Base-by-base conservation (phyloP, 176 grass and related monocot genomes). In the Alloteropsis semialata region DNA sequence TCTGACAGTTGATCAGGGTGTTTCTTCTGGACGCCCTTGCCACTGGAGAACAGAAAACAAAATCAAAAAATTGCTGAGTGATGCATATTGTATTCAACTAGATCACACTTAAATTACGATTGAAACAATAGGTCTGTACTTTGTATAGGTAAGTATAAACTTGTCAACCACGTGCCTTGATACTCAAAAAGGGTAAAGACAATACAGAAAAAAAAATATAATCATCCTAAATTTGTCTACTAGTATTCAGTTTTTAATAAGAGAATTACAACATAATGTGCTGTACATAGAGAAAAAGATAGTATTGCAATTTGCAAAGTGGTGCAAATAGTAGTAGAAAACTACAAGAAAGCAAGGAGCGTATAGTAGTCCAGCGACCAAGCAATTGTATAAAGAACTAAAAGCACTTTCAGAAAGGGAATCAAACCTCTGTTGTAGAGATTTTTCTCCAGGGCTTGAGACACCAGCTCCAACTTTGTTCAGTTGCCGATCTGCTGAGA, bases 381-480 rank as follows among this genome's bases (percentile, higher is more conserved):
- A 14, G 2, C 10, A 63, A 8, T 46, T 77, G 6, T 39, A 5
- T 65, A 3, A 10, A 67, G 16, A 88, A 83, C 45, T 66, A 69
- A 15, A 69, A 74, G 30, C 2, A 68, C 36, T 69, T 66, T 74
- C 11, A 27, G 46, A 77, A 66, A 83, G 32, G 25, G 37, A 74
- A 56, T 38, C 39, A 76, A 65, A 90, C 90, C 79, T 87, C 18
- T 90, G 71, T 28, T 4, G 78, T 71, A 42, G 84, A 77, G 87
- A 88, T 83, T 85, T 83, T 38, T 84, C 86, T 81, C 77, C 71
- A 69, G 63, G 87, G 69, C 51, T 69, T 10, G 81, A 81, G 25
- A 84, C 65, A 56, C 83, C 81, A 48, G 53, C 50, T 27, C 29
- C 22, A 14, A 74, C 72, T 72, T 79, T 85, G 28, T 81, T 88